Base-by-base conservation (phyloP, 768 basidiomycete genomes). In the Suillus variegatus region DNA sequence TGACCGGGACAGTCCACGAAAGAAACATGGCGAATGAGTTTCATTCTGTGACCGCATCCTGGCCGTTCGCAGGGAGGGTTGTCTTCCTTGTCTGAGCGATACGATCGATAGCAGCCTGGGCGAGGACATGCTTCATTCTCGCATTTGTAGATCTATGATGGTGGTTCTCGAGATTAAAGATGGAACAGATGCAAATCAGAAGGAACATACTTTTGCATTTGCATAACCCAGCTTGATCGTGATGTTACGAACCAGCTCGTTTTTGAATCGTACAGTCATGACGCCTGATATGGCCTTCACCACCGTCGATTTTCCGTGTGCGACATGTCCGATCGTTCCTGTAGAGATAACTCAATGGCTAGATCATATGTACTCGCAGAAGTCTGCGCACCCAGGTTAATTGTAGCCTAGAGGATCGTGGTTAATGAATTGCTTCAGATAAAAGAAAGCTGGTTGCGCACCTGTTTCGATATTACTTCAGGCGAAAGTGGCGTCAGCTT, bases 171-270 rank as follows among this genome's bases (percentile, higher is more conserved):
- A 32, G 18, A 32, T n/a, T 43, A 40, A 44, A 57, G 18, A 66
- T 18, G 41, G 20, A 60, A 60, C n/a, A 52, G 44, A 61, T 64
- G 64, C 69, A 54, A 63, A 46, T 44, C 46, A 20, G 43, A 64
- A n/a, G 10, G 22, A 25, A 79, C 88, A 70, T 69, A 96, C 95
- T 82, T 99, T 99, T 51, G 97, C 97, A 72, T 99, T 99, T 55
- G 97, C 97, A 76, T 99, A 99, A 66, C 97, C 97, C 56, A 99
- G 86, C 82, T 99, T 98, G 82, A 99, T 99, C 25, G 97, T 99
- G 72, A 99, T 99, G 80, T 99, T 99, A 68, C 97, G 85, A 66
- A 99, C 97, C 64, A 99, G 88, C 79, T 99, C 97, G 79, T 98
- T 99, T 85, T 99, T 99, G 81, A 99, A 99, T 71, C 97, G 87